phyloP scores from a whole-genome alignment of 257 asterid species.

The Fraxinus cuspidata region DNA sequence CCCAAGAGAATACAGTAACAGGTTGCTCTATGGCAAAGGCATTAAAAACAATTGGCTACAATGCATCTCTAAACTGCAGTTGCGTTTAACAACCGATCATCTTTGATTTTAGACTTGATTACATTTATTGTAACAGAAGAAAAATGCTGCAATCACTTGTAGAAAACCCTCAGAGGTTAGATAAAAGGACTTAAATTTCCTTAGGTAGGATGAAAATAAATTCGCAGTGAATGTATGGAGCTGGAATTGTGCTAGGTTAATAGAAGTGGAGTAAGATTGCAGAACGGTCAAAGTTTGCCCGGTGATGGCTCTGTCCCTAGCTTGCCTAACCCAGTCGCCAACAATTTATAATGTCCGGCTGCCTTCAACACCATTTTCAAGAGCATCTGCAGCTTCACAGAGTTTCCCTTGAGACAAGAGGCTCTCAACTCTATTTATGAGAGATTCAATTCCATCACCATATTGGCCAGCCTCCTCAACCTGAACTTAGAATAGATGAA shows the following conservation, averaged over 20 bases:
- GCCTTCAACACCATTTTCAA: conserved; percentile 76
- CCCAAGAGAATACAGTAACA: neutral
- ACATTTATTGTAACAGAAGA: no score
- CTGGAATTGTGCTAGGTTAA: conserved; percentile 52
- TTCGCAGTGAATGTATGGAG: neutral
- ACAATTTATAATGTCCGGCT: conserved; percentile 74
- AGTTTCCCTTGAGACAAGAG: conserved; percentile 75
- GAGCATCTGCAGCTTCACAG: conserved; percentile 82
- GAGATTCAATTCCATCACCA: conserved; percentile 89
- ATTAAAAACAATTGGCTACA: neutral
- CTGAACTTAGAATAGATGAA: conserved; percentile 17
- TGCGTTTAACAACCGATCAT: no score
- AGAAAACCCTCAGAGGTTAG: neutral
- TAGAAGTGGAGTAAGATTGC: conserved; percentile 74
- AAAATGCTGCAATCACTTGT: neutral
- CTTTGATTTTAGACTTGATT: no score
- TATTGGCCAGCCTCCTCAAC: conserved; percentile 64
- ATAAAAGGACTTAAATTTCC: neutral
- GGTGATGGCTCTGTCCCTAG: conserved; percentile 72
- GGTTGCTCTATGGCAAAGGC: neutral
- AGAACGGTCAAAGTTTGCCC: conserved; percentile 79
- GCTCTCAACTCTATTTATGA: conserved; percentile 70
- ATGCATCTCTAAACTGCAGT: neutral
- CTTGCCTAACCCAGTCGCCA: conserved; percentile 66
- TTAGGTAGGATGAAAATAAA: conserved; percentile 13